Evolutionary conservation across 148 eudicot species (phyloP), one percentile per base, ranked within the genome.

Genomic region (Nyssa sinensis): DNA sequence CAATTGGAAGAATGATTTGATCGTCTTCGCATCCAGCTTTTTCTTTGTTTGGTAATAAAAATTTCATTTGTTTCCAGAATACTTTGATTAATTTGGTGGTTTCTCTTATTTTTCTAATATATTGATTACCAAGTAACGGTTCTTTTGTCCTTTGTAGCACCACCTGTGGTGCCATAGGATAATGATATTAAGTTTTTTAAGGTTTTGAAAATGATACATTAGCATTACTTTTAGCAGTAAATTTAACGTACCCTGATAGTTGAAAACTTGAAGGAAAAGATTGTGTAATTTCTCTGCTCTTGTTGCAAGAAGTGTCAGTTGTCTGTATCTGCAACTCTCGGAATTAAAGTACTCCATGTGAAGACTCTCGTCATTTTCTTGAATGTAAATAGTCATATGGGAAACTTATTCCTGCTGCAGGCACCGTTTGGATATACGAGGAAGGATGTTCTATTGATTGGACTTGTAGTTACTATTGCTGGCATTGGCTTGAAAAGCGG

Each of bases 391-490:
- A 62, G 63, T 30, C 47, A 16, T 47, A 16, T 19, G 35, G 3
- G 29, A 6, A 27, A 27, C n/a, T 73, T 49, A 27, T 61, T 64
- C 72, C 9, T 74, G 44, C 49, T 80, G 77, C 88, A 91, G 93
- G 86, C 74, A 41, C 87, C 93, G 31, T 94, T 94, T 82, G 98
- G 98, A 49, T 90, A 94, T 79, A 53, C 94, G 29, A 85, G 98
- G 78, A 94, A 94, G 81, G 98, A 94, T 76, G 98, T 94, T 83
- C 24, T 94, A 74, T 81, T 94, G 80, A 94, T 94, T 69, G 98
- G 97, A 34, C 24, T 94, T 64, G 98, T 97, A 75, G 89, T 94
- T 72, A 94, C 97, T 27, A 59, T 72, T 28, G 73, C 81, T 79
- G 98, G 98, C 25, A 60, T 83, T 72, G 96, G 84, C 67, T 81